Evolutionary conservation across 139 green algal genomes (phyloP).

Genomic region (Edaphochlamys debaryana): DNA sequence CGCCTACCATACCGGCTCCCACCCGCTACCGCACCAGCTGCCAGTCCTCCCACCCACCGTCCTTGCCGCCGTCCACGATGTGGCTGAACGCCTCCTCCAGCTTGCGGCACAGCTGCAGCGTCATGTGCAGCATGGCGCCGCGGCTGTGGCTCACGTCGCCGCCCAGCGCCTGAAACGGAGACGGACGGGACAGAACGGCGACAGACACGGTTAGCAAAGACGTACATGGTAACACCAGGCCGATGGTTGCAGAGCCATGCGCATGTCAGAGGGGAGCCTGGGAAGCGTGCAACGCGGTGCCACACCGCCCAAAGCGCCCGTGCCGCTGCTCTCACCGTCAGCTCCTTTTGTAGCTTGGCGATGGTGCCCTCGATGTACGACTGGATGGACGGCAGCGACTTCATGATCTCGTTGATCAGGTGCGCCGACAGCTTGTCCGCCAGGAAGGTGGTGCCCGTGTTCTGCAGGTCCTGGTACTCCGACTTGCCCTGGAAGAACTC

Average conservation of each 20-base stretch:
- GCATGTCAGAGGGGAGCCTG: no score
- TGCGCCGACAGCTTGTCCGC: constrained; percentile 81
- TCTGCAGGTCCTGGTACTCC: constrained; percentile 60
- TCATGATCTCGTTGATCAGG: constrained; percentile 84
- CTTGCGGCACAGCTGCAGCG: constrained; percentile 86
- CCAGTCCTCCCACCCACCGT: constrained; percentile 54
- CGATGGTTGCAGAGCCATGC: no score
- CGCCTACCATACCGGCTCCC: no score
- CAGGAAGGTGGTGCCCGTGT: constrained; percentile 78
- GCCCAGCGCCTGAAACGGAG: constrained; percentile 67
- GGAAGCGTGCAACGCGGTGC: no score
- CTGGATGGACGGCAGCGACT: constrained; percentile 85
- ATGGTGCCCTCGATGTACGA: constrained; percentile 72
- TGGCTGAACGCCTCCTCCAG: constrained; percentile 87
- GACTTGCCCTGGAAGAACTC: constrained; percentile 82
- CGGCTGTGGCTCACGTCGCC: constrained; percentile 68
- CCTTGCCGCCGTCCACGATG: constrained; percentile 79
- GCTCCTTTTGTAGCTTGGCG: constrained; percentile 46
- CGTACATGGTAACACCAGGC: no score
- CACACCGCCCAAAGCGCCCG: no score
- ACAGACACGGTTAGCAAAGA: no score
- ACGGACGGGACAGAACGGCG: no score
- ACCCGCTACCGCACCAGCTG: neutral
- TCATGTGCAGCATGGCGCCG: constrained; percentile 92
- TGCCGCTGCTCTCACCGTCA: constrained; percentile 33